A percentile compares a stretch with the other conserved stretches of the same genome.
phyloP scores from a whole-genome alignment of 1,139 yeast genomes.

The Hemisphaericaspora subhashii region DNA sequence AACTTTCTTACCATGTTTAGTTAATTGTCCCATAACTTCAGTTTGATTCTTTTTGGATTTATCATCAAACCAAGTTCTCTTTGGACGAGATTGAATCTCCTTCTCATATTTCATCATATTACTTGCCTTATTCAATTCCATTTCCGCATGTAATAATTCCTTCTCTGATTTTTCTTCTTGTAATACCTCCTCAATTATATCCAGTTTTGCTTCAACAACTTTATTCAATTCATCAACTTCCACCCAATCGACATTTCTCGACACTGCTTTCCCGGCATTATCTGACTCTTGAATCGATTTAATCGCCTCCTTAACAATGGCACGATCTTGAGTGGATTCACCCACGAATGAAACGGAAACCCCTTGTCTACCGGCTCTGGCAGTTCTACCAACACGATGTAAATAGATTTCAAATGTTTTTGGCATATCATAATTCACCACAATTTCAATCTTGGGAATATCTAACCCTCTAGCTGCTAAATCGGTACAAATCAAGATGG shows the following conservation, averaged over 20 bases:
- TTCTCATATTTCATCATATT: slow-evolving; percentile 76
- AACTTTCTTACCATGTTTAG: slow-evolving; percentile 44
- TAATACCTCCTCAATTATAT: slow-evolving; percentile 69
- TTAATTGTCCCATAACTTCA: slow-evolving; percentile 46
- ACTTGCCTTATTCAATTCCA: slow-evolving; percentile 83
- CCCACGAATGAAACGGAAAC: slow-evolving; percentile 91
- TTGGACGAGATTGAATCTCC: slow-evolving; percentile 88
- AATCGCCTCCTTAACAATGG: slow-evolving; percentile 85
- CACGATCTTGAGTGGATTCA: slow-evolving; percentile 79
- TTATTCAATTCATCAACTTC: slow-evolving; percentile 70
- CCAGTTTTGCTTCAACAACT: slow-evolving; percentile 58
- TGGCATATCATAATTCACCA: slow-evolving; percentile 95
- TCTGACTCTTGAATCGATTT: slow-evolving; percentile 49
- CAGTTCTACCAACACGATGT: slow-evolving; percentile 99
- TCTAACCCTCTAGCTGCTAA: slow-evolving; percentile 98
- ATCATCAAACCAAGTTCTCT: slow-evolving; percentile 93
- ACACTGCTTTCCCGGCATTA: slow-evolving; percentile 61
- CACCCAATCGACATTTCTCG: slow-evolving; percentile 85
- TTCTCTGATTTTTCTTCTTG: slow-evolving; percentile 89
- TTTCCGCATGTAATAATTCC: slow-evolving; percentile 83
- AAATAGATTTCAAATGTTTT: slow-evolving; percentile 84
- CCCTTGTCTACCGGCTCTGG: slow-evolving; percentile 98
- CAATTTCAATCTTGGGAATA: slow-evolving; percentile 95
- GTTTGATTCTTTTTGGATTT: slow-evolving; percentile 46
- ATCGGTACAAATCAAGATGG: slow-evolving; percentile 92